Evolutionary conservation across 73 alveolate species (phyloP).

Genomic region (Paramecium caudatum): DNA sequence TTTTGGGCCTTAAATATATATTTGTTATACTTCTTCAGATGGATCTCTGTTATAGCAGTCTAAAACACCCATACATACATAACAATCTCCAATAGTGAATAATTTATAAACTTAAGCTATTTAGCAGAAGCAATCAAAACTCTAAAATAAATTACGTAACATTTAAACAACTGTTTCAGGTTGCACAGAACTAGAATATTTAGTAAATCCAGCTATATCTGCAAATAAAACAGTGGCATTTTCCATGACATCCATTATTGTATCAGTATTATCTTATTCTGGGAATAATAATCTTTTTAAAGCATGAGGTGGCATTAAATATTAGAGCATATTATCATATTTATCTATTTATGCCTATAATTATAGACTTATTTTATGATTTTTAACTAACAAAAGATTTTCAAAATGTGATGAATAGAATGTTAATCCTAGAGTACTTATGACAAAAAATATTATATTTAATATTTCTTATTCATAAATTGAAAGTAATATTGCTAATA

Average conservation of each 20-base stretch:
- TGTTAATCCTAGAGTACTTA: background rate
- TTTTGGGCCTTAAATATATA: constrained; percentile 10
- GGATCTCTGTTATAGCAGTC: constrained; percentile 65
- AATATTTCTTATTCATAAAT: background rate
- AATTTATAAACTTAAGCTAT: constrained; percentile 63
- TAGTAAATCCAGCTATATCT: constrained; percentile 75
- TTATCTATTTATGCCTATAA: background rate
- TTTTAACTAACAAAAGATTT: background rate
- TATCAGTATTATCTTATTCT: constrained; percentile 3
- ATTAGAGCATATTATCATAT: background rate
- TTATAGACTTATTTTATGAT: constrained; percentile 37
- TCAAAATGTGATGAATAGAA: constrained; percentile 17
- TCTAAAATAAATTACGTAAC: constrained; percentile 58
- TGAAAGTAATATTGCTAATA: background rate
- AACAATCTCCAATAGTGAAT: constrained; percentile 74
- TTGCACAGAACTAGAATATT: constrained; percentile 67
- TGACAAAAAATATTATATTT: background rate
- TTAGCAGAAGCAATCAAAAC: constrained; percentile 67
- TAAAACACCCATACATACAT: constrained; percentile 71
- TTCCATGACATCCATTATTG: constrained; percentile 49
- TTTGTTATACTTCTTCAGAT: constrained; percentile 60
- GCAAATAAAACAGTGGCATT: constrained; percentile 72
- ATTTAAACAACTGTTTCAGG: constrained; percentile 68
- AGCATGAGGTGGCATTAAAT: constrained; percentile 60
- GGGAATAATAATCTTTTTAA: background rate